A percentile compares a stretch with the other conserved stretches of the same genome.
Evolutionary conservation across 306 rosid species (phyloP).

Genomic region (Vigna nakashimae): DNA sequence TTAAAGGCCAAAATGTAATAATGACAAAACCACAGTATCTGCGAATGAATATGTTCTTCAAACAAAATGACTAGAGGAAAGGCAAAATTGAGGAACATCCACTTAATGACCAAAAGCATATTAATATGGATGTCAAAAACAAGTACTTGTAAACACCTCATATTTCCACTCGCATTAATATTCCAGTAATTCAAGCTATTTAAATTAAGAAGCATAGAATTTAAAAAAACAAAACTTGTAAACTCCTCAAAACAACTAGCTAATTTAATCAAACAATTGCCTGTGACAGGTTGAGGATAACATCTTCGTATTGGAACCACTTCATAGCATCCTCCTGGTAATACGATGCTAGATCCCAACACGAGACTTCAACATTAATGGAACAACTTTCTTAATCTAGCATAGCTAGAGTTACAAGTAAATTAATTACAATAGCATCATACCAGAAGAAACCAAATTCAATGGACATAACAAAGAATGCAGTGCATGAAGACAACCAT

Average conservation of each 20-base stretch:
- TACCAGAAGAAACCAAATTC: background rate
- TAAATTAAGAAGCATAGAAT: constrained; percentile 38
- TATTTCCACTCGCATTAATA: background rate
- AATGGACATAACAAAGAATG: background rate
- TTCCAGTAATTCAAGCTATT: constrained; percentile 24
- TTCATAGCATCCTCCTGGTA: constrained; percentile 86
- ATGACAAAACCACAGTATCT: background rate
- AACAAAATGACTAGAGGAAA: background rate
- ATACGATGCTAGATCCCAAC: constrained; percentile 89
- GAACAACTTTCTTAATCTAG: background rate
- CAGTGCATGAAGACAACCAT: background rate
- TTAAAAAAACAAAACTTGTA: constrained; percentile 45
- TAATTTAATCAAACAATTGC: constrained; percentile 44
- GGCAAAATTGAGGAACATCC: constrained; percentile 11
- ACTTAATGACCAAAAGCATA: background rate
- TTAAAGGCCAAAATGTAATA: background rate
- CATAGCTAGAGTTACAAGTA: background rate
- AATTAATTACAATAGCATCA: background rate
- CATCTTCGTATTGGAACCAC: constrained; percentile 95
- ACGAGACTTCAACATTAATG: constrained; percentile 56
- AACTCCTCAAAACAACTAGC: constrained; percentile 20
- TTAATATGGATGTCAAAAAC: constrained; percentile 11
- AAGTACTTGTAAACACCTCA: background rate
- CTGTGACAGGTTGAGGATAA: constrained; percentile 63
- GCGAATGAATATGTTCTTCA: background rate